phyloP scores from a whole-genome alignment of 495 filamentous ascomycete genomes.

The Neurospora sp. region DNA sequence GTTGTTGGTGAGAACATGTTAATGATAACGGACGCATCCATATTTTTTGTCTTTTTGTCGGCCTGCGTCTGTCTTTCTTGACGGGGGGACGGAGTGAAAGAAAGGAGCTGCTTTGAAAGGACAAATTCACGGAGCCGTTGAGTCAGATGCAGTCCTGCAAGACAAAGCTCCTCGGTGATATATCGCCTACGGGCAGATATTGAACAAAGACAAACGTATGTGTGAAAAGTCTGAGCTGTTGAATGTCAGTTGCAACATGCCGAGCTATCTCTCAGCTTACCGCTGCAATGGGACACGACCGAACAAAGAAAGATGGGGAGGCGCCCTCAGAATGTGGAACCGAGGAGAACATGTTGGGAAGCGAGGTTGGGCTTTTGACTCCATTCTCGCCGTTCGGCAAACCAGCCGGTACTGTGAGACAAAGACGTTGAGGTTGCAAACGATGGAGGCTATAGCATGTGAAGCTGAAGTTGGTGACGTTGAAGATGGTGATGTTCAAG shows the following conservation, averaged over 20 bases:
- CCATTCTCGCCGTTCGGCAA: background rate
- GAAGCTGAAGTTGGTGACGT: background rate
- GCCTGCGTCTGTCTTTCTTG: background rate
- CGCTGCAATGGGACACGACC: background rate
- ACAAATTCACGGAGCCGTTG: conserved; percentile 3
- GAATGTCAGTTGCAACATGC: background rate
- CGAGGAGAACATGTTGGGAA: background rate
- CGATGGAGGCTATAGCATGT: background rate
- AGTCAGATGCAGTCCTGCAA: conserved; percentile 15
- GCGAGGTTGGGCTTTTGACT: background rate
- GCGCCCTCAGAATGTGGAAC: background rate
- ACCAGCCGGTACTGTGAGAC: background rate
- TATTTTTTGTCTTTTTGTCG: background rate
- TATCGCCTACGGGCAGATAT: background rate
- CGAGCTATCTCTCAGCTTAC: background rate
- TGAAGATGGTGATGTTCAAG: background rate
- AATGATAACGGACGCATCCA: background rate
- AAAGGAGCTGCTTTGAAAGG: conserved; percentile 10
- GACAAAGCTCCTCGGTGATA: conserved; percentile 18
- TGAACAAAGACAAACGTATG: background rate
- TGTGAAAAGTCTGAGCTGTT: background rate
- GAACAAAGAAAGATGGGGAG: conserved; percentile 13
- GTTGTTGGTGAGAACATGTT: background rate
- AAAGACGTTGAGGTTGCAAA: background rate
- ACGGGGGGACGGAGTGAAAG: background rate